Evolutionary conservation across 805 yeast species (phyloP).

Genomic region (Myxozyma melibiosi): DNA sequence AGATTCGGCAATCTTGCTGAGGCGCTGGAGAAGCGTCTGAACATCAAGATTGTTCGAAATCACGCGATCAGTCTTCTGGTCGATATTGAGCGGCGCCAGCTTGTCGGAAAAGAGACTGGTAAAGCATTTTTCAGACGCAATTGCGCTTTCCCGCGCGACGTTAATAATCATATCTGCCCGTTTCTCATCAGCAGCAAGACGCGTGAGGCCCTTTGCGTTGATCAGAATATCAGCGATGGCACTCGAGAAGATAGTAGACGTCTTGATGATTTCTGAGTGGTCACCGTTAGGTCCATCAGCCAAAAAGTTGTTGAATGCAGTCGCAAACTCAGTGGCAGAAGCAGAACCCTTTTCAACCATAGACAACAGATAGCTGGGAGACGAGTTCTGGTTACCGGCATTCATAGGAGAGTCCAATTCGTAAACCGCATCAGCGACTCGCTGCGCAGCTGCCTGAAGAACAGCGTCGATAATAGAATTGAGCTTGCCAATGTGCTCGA

Average conservation of each 20-base stretch:
- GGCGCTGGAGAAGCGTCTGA: slow-evolving; percentile 67
- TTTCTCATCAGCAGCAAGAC: slow-evolving; percentile 53
- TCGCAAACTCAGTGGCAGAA: slow-evolving; percentile 77
- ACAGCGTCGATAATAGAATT: slow-evolving; percentile 68
- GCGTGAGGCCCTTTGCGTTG: slow-evolving; percentile 68
- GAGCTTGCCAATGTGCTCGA: slow-evolving; percentile 54
- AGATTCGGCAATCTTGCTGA: slow-evolving; percentile 58
- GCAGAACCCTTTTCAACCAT: slow-evolving; percentile 70
- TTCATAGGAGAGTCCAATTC: slow-evolving; percentile 79
- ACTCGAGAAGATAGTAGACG: slow-evolving; percentile 64
- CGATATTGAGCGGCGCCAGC: slow-evolving; percentile 55
- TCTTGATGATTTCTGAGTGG: slow-evolving; percentile 58
- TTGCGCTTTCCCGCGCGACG: slow-evolving; percentile 59
- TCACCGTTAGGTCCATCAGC: slow-evolving; percentile 77
- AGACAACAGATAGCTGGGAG: slow-evolving; percentile 69
- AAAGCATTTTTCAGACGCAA: slow-evolving; percentile 63
- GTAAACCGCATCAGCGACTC: slow-evolving; percentile 70
- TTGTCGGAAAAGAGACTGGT: slow-evolving; percentile 57
- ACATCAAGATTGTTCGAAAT: slow-evolving; percentile 74
- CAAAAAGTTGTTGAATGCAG: slow-evolving; percentile 69
- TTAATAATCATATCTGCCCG: slow-evolving; percentile 55
- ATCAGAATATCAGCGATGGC: slow-evolving; percentile 63
- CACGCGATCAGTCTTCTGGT: slow-evolving; percentile 73
- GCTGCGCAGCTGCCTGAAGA: slow-evolving; percentile 64
- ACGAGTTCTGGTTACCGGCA: slow-evolving; percentile 75